A percentile compares a stretch with the other conserved stretches of the same genome.
phyloP scores from a whole-genome alignment of 805 yeast genomes.

The Geotrichum ghanense region DNA sequence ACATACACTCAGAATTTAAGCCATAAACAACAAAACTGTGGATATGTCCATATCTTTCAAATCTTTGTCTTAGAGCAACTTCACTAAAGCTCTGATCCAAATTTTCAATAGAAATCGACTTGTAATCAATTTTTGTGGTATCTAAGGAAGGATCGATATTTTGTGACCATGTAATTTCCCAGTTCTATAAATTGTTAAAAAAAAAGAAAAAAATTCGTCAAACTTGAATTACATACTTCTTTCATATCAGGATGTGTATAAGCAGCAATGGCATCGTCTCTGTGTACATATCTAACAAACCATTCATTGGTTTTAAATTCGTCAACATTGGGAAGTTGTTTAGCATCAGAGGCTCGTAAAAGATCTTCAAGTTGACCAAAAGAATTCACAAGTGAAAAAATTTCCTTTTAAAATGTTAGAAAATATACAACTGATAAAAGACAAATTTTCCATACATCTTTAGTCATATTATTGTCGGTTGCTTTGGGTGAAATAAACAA shows the following conservation, averaged over 20 bases:
- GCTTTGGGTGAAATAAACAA: constrained; percentile 38
- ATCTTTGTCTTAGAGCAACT: neutral
- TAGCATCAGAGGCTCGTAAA: constrained; percentile 1
- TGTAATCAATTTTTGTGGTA: neutral
- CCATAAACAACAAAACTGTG: constrained; percentile 1
- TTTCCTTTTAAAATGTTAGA: neutral
- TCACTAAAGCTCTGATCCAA: neutral
- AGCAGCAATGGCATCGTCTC: constrained; percentile 1
- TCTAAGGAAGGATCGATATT: neutral
- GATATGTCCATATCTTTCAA: constrained; percentile 1
- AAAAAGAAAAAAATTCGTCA: neutral
- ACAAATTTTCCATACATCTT: neutral
- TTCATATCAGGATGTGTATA: neutral
- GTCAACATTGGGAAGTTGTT: constrained; percentile 1
- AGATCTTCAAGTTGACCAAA: constrained; percentile 1
- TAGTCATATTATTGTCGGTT: neutral
- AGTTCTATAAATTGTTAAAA: neutral
- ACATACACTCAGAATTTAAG: neutral
- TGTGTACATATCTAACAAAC: constrained; percentile 1
- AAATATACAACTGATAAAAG: no score
- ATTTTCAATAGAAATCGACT: neutral
- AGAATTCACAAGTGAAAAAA: neutral
- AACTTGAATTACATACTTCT: neutral
- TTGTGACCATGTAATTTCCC: constrained; percentile 2
- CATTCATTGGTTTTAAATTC: constrained; percentile 1